Evolutionary conservation across 2,329 filamentous ascomycete genomes (phyloP).

Genomic region (Endocalyx cinctus): DNA sequence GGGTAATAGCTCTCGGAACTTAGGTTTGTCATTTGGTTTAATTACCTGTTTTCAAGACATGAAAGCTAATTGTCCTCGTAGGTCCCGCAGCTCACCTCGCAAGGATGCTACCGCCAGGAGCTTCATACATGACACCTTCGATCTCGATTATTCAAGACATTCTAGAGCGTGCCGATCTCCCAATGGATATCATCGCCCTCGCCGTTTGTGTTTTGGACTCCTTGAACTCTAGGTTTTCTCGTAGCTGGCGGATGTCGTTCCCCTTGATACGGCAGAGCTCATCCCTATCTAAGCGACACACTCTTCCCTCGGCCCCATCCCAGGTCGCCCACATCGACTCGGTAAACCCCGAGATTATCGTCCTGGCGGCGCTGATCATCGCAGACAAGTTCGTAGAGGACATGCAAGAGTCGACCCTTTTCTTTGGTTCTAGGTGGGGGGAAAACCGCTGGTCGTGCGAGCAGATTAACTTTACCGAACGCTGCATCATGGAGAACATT

Average conservation of each 20-base stretch:
- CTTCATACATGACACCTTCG: slow-evolving; percentile 55
- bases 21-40: slow-evolving; percentile 40
- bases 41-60: too few species aligned
- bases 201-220: slow-evolving; percentile 65
- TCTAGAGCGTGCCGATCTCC: slow-evolving; percentile 52
- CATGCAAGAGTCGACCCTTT: slow-evolving; percentile 46
- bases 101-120: slow-evolving; percentile 60
- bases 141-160: slow-evolving; percentile 57
- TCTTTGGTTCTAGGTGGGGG: slow-evolving; percentile 52
- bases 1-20: slow-evolving; percentile 34
- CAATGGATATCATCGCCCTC: slow-evolving; percentile 58
- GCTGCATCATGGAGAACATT: slow-evolving; percentile 60
- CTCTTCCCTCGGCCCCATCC: slow-evolving; percentile 34
- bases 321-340: slow-evolving; percentile 52
- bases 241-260: slow-evolving; percentile 56
- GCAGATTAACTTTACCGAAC: slow-evolving; percentile 61
- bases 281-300: slow-evolving; percentile 34
- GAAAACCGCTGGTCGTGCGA: slow-evolving; percentile 52
- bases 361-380: slow-evolving; percentile 58
- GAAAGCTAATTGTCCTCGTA: too few species aligned
- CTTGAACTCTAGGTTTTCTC: slow-evolving; percentile 57
- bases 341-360: slow-evolving; percentile 57
- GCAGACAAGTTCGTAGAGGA: slow-evolving; percentile 65
- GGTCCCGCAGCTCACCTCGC: slow-evolving; percentile 62
- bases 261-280: slow-evolving; percentile 36